Base-by-base conservation (phyloP, 1,284 basidiomycete genomes). In the Cutaneotrichosporon dermatis region DNA sequence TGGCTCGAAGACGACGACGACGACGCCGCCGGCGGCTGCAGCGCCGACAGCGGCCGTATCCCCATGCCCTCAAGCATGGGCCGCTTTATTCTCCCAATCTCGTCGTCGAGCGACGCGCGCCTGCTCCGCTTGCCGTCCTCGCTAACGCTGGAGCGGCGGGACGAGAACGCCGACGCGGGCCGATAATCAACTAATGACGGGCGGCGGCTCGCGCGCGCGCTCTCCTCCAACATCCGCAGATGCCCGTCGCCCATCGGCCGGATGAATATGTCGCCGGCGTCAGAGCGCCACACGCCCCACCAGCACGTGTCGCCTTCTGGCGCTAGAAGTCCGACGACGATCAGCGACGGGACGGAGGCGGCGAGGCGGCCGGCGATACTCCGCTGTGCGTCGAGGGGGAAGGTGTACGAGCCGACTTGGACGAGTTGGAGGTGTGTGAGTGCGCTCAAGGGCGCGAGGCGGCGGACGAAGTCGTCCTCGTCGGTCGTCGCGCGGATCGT, bases 341-440 rank as follows among this genome's bases (percentile, higher is more conserved):
- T 61, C 4, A 76, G 66, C 0, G 64, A 58, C 0, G 69, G 69
- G 4, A 72, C 60, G 0, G 58, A 53, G 9, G 39, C 15, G 0
- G 70, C 64, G 10, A 75, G 62, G 7, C 64, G 64, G 7, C 55
- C 43, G 8, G 65, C 68, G 16, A 73, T 68, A 10, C 50, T 44
- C 2, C 58, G 42, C 50, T 75, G 74, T 0, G 64, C 42, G 5
- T 58, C 15, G 1, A 51, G 37, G 4, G 65, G 46, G 36, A 75
- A 69, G 4, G 69, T 68, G 62, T 75, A 76, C 4, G 71, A 73
- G 13, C 75, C 75, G 51, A 76, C 63, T 63, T 76, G 75, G 12
- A 76, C 63, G 5, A 75, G 61, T 7, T 62, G 68, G 7, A 76
- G 67, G 11, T 70, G 58, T 0, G 69, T 64, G 4, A 74, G 61